These are phyloP conservation scores for Ministeria vibrans DNA, from an alignment of 78 protist species.

Conservation along the genomic window DNA sequence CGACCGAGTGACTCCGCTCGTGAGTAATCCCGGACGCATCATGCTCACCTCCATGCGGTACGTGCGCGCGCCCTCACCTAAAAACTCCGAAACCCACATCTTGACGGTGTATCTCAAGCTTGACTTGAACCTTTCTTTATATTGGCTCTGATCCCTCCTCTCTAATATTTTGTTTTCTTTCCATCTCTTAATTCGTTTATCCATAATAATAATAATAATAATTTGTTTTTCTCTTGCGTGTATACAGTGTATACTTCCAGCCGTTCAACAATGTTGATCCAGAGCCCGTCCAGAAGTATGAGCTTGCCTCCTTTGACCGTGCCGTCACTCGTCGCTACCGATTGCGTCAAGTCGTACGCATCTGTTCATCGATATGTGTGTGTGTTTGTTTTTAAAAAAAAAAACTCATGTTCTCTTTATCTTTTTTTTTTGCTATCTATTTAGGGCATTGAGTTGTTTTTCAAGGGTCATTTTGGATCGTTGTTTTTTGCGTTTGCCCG, in stretches of 20 bases:
- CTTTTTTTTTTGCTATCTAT: neutral
- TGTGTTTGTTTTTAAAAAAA: conserved; percentile 27
- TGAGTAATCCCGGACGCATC: conserved; percentile 64
- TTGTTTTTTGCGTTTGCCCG: conserved; percentile 4
- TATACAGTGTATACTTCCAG: conserved; percentile 79
- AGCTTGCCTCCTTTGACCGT: conserved; percentile 16
- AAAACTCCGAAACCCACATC: too few relatives aligned
- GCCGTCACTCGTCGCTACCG: conserved; percentile 49
- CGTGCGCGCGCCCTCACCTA: too few relatives aligned
- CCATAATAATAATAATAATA: too few relatives aligned
- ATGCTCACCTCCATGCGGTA: conserved; percentile 45
- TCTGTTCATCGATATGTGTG: too few relatives aligned
- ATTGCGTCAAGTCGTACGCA: conserved; percentile 53
- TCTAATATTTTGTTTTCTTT: too few relatives aligned
- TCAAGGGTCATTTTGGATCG: neutral
- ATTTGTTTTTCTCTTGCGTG: too few relatives aligned
- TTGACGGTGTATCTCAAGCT: too few relatives aligned
- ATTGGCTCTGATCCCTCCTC: too few relatives aligned
- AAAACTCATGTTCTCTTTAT: neutral
- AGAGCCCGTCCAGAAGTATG: conserved; percentile 37
- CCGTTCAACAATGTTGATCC: conserved; percentile 64
- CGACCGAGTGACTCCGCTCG: conserved; percentile 59
- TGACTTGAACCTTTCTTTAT: too few relatives aligned
- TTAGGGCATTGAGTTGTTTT: conserved; percentile 18
- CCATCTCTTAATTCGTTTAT: too few relatives aligned